These are phyloP conservation scores for Eucommia ulmoides DNA, from an alignment of 257 asterid species.

Conservation along the genomic window DNA sequence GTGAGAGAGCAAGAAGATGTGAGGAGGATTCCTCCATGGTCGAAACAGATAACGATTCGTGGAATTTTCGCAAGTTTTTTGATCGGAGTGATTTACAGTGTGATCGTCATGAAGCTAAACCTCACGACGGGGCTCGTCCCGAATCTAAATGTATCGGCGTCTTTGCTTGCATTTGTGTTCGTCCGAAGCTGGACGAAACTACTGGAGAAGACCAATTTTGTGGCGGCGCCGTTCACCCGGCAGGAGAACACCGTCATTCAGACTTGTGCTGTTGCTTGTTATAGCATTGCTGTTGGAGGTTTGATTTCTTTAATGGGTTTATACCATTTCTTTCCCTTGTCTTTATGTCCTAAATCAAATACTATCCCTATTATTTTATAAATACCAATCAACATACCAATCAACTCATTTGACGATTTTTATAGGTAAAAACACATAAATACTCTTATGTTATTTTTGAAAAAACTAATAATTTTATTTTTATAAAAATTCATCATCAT, in stretches of 20 bases:
- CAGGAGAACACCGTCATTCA: constrained; percentile 83
- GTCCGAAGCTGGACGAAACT: constrained; percentile 62
- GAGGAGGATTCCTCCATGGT: constrained; percentile 70
- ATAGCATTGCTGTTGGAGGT: constrained; percentile 78
- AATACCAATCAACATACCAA: too few species aligned
- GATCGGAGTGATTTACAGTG: constrained; percentile 57
- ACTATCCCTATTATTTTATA: too few species aligned
- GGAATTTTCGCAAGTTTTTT: constrained; percentile 56
- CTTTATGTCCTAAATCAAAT: too few species aligned
- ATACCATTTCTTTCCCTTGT: too few species aligned
- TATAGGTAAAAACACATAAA: too few species aligned
- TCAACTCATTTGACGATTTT: too few species aligned
- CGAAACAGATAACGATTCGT: constrained; percentile 51
- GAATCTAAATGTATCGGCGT: constrained; percentile 86
- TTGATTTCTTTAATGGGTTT: too few species aligned
- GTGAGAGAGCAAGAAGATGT: constrained; percentile 16
- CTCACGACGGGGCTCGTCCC: constrained; percentile 81
- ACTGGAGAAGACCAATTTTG: constrained; percentile 41
- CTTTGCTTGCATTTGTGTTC: constrained; percentile 67
- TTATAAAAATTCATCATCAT: too few species aligned
- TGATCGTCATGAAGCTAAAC: constrained; percentile 62
- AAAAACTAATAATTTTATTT: too few species aligned
- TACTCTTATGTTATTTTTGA: too few species aligned
- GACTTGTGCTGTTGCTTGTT: constrained; percentile 89
- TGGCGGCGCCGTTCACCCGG: constrained; percentile 52